These are phyloP conservation scores for Blastocystis sp. DNA, from an alignment of 352 stramenopile genomes.

Conservation along the genomic window DNA sequence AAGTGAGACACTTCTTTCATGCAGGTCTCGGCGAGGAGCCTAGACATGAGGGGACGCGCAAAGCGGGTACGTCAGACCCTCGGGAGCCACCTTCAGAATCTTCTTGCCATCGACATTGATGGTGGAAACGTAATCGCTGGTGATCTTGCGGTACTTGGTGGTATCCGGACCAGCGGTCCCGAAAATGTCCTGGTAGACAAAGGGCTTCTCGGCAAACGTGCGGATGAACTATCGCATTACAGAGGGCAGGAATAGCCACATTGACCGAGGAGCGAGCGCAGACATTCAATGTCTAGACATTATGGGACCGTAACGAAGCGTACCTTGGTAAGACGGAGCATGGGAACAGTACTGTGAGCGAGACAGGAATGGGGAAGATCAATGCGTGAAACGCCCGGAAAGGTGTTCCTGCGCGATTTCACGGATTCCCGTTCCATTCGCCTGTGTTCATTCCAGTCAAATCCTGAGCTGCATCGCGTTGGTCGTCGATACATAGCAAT, in stretches of 20 bases:
- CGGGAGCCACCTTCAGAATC: conserved; percentile 74
- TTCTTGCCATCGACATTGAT: conserved; percentile 73
- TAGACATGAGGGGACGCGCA: conserved; percentile 72
- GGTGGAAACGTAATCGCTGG: conserved; percentile 73
- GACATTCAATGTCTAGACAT: neutral
- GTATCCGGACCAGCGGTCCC: conserved; percentile 71
- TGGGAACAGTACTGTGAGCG: neutral
- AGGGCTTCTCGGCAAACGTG: conserved; percentile 70
- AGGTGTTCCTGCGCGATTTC: neutral
- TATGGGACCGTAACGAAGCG: neutral
- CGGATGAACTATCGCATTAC: neutral
- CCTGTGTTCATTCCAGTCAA: too few species aligned
- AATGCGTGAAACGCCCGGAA: neutral
- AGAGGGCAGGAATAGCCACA: neutral
- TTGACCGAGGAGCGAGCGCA: neutral
- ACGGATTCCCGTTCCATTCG: neutral
- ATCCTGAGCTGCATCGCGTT: too few species aligned
- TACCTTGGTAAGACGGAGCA: conserved; percentile 42
- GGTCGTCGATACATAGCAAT: too few species aligned
- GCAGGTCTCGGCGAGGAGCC: conserved; percentile 76
- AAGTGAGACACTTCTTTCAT: conserved; percentile 83
- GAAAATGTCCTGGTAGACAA: conserved; percentile 74
- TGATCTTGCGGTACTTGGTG: conserved; percentile 74
- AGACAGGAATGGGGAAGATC: neutral
- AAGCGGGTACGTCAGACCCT: conserved; percentile 68